These are phyloP conservation scores for Moesziomyces globuligerus DNA, from an alignment of 1,284 basidiomycete genomes.

Conservation along the genomic window DNA sequence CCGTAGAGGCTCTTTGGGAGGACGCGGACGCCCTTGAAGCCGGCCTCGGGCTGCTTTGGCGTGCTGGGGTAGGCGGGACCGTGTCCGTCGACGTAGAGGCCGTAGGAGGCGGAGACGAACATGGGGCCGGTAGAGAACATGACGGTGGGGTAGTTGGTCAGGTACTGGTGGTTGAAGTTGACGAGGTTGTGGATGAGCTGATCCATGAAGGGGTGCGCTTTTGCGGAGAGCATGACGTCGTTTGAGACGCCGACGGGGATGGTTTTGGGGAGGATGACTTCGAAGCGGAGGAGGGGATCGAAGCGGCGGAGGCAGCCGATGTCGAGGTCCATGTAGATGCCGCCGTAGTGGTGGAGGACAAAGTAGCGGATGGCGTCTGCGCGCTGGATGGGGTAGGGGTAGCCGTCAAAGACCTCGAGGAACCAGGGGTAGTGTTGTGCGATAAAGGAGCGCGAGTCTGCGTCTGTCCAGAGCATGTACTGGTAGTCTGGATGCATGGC, in stretches of 20 bases:
- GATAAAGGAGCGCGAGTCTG: constrained; percentile 87
- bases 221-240: constrained; percentile 92
- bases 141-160: constrained; percentile 97
- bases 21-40: constrained; percentile 74
- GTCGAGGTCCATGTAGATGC: constrained; percentile 95
- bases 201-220: constrained; percentile 86
- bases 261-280: constrained; percentile 90
- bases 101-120: constrained; percentile 66
- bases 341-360: constrained; percentile 89
- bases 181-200: constrained; percentile 89
- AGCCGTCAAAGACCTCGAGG: constrained; percentile 88
- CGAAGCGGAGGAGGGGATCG: constrained; percentile 86
- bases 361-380: constrained; percentile 99
- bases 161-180: constrained; percentile 91
- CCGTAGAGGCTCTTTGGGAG: constrained; percentile 94
- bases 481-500: constrained; percentile 81
- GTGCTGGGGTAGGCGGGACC: constrained; percentile 90
- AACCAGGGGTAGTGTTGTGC: constrained; percentile 89
- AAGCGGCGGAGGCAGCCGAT: constrained; percentile 91
- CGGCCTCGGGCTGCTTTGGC: constrained; percentile 78
- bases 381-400: constrained; percentile 92
- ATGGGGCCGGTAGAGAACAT: constrained; percentile 94
- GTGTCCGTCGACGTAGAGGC: constrained; percentile 71
- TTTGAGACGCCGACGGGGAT: constrained; percentile 90
- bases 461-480: constrained; percentile 98